Base-by-base conservation (phyloP, 1,284 basidiomycete genomes). In the Somion occarium region DNA sequence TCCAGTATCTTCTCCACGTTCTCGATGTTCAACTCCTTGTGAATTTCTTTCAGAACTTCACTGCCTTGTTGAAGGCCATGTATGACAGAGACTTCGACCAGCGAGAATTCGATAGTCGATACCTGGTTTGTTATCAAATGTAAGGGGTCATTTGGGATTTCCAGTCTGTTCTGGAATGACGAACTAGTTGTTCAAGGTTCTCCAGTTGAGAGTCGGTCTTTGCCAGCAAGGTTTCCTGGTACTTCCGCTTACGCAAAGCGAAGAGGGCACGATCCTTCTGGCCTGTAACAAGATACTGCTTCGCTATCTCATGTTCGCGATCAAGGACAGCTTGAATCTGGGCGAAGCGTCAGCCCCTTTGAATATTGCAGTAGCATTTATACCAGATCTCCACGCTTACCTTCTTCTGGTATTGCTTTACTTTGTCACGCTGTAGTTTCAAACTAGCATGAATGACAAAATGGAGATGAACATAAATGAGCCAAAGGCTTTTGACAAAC, bases 331-430 rank as follows among this genome's bases (percentile, higher is more conserved):
- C 74, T 76, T 98, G 91, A 55, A 98, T 88, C 96, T 98, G 23
- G 2, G 12, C 37, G 43, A 25, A 25, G 26, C 30, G 43, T 20
- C 27, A 23, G 5, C 20, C 45, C 23, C 46, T 46, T 42, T n/a
- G 18, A 23, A 41, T 13, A 27, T 12, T 19, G 22, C 42, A 15
- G 4, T 12, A n/a, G n/a, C 19, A 20, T 23, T 44, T 5, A 24
- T 18, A 4, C 18, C 37, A 5, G 13, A 12, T 2, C 2, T 11
- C n/a, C n/a, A n/a, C 49, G 56, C 78, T 38, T 56, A 92, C 96
- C 79, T 89, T 88, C 72, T 87, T 92, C 79, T 96, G 94, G 64
- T 98, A 99, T 67, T 95, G 93, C 66, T 82, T 89, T 56, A 99
- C 75, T 67, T 95, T 96, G 70, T 99, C 97, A 42, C 97, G 79